These are phyloP conservation scores for Taxillus chinensis DNA, from an alignment of 164 flowering plant species.

Conservation along the genomic window DNA sequence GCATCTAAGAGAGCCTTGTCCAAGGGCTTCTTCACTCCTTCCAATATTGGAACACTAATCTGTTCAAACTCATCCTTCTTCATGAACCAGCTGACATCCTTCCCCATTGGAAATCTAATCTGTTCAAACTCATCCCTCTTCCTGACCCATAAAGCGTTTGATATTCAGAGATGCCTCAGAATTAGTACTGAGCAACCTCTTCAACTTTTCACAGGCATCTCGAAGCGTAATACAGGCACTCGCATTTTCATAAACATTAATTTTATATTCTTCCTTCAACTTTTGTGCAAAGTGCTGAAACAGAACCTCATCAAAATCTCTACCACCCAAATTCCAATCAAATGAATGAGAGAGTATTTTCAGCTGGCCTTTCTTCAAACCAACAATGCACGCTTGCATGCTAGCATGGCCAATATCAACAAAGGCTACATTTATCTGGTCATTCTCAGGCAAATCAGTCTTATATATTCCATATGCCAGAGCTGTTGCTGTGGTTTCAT, in stretches of 20 bases:
- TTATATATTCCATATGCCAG: constrained; percentile 89
- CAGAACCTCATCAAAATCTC: constrained; percentile 83
- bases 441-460: constrained; percentile 82
- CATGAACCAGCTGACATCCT: constrained; percentile 72
- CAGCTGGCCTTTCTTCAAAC: constrained; percentile 77
- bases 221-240: constrained; percentile 69
- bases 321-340: constrained; percentile 69
- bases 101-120: constrained; percentile 77
- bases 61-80: constrained; percentile 85
- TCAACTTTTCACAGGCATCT: constrained; percentile 73
- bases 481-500: constrained; percentile 91
- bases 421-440: too few relatives aligned
- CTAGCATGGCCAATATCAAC: too few relatives aligned
- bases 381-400: constrained; percentile 78
- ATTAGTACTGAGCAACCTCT: constrained; percentile 82
- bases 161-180: constrained; percentile 78
- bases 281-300: constrained; percentile 66
- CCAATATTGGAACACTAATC: constrained; percentile 65
- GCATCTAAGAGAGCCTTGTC: constrained; percentile 77
- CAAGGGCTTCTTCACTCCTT: constrained; percentile 69
- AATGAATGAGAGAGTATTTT: constrained; percentile 63
- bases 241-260: constrained; percentile 70
- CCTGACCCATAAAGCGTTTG: constrained; percentile 84
- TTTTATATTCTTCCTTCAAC: constrained; percentile 65
- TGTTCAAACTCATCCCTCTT: constrained; percentile 85